Conservation (phyloP, 352 stramenopile species). For the Phytophthora sp. region DNA sequence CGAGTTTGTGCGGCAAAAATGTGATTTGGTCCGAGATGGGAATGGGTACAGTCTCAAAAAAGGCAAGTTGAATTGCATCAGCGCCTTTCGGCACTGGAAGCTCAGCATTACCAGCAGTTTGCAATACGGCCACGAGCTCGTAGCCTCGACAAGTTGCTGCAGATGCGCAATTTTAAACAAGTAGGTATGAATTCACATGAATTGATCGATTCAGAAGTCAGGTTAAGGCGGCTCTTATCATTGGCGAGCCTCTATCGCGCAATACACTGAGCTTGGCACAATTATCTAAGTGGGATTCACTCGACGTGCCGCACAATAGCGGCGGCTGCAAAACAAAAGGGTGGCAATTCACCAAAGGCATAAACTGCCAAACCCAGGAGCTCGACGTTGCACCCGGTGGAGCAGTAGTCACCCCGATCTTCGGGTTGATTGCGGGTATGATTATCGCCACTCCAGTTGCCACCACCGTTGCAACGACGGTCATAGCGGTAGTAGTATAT, state of each 20-base stretch:
- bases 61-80: conserved; percentile 23
- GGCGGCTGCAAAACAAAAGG: conserved; percentile 13
- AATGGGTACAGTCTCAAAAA: background rate
- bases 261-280: conserved; percentile 18
- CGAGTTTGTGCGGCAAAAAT: conserved; percentile 26
- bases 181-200: conserved; percentile 5
- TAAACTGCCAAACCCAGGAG: conserved; percentile 26
- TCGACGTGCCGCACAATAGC: conserved; percentile 23
- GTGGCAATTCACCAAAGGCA: background rate
- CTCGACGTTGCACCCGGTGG: background rate
- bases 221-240: background rate
- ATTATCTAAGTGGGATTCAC: conserved; percentile 39
- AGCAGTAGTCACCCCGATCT: conserved; percentile 2
- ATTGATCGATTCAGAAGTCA: conserved; percentile 1
- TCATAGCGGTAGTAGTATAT: background rate
- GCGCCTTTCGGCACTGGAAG: too few relatives aligned
- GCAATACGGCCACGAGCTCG: too few relatives aligned
- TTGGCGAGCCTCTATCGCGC: conserved; percentile 5
- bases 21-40: background rate
- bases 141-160: too few relatives aligned
- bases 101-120: too few relatives aligned
- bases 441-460: background rate
- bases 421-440: background rate
- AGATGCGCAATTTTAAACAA: too few relatives aligned
- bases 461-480: conserved; percentile 1